Percentiles rank a stretch among this genome's conserved stretches.
These are phyloP conservation scores for Helotiales sp. DNA, from an alignment of 2,329 filamentous ascomycete genomes.

Conservation along the genomic window DNA sequence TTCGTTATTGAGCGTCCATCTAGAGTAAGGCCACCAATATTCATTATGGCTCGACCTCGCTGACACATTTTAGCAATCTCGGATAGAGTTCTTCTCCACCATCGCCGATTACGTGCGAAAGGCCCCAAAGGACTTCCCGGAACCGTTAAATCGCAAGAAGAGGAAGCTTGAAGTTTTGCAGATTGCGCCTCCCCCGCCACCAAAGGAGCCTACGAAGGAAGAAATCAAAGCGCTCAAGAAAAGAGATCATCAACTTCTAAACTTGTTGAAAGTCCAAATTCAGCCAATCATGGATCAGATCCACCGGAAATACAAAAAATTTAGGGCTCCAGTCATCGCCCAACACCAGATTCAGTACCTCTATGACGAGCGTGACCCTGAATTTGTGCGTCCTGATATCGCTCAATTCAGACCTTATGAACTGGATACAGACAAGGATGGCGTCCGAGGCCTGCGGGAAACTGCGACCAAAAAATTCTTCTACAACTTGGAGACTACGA, in stretches of 20 bases:
- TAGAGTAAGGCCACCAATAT: conserved; percentile 51
- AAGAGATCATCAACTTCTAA: conserved; percentile 81
- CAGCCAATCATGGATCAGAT: conserved; percentile 98
- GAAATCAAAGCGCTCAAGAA: conserved; percentile 82
- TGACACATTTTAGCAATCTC: conserved; percentile 55
- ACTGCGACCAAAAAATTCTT: conserved; percentile 81
- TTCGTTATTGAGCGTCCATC: conserved; percentile 72
- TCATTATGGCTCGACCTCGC: conserved; percentile 15
- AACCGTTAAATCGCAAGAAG: conserved; percentile 85
- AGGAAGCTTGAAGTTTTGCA: conserved; percentile 78
- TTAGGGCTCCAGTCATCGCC: conserved; percentile 79
- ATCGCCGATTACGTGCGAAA: conserved; percentile 79
- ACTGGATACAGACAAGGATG: conserved; percentile 78
- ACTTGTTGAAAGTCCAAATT: conserved; percentile 84
- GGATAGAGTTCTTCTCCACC: conserved; percentile 79
- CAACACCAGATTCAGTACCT: conserved; percentile 78
- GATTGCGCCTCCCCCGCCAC: conserved; percentile 73
- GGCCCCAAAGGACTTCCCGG: conserved; percentile 83
- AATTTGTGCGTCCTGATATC: conserved; percentile 60
- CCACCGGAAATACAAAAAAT: conserved; percentile 86
- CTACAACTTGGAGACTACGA: conserved; percentile 92
- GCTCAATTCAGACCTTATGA: conserved; percentile 75
- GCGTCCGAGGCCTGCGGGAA: conserved; percentile 76
- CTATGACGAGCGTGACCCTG: conserved; percentile 81
- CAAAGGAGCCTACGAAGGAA: conserved; percentile 71